Percentiles rank a stretch among this genome's conserved stretches.
These are phyloP conservation scores for Eucalyptus globulus DNA, from an alignment of 345 rosid species.

Conservation along the genomic window DNA sequence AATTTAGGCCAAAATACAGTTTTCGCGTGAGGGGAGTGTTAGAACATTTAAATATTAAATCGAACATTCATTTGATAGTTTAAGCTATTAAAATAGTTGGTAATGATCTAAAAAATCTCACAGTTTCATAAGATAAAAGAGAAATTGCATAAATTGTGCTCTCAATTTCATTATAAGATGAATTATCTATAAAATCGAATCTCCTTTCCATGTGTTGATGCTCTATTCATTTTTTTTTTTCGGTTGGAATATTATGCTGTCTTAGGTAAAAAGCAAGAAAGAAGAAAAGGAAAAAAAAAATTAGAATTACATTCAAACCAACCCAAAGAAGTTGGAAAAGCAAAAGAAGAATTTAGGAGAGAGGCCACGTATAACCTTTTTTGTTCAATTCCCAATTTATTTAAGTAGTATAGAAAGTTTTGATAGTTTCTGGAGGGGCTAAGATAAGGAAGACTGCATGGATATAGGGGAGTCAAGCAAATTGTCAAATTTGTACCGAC, in stretches of 20 bases:
- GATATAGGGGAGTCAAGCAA: not conserved
- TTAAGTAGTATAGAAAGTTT: not conserved
- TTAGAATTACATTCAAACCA: not conserved
- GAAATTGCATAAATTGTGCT: too few species aligned
- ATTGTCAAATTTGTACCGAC: not conserved
- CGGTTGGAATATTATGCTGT: not conserved
- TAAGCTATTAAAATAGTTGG: too few species aligned
- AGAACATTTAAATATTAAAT: too few species aligned
- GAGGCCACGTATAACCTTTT: not conserved
- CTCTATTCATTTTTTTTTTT: too few species aligned
- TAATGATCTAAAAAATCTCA: too few species aligned
- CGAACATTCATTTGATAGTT: too few species aligned
- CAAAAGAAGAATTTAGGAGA: not conserved
- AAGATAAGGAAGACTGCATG: not conserved
- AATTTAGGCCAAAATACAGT: accelerated
- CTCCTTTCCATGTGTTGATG: not conserved
- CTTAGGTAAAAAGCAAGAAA: not conserved
- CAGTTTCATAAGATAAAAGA: too few species aligned
- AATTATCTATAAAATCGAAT: too few species aligned
- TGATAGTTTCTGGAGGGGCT: not conserved
- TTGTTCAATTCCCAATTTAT: not conserved
- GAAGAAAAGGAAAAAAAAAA: not conserved
- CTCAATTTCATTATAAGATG: too few species aligned
- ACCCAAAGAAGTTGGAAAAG: not conserved
- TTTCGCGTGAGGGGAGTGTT: too few species aligned